Evolutionary conservation across 306 rosid species (phyloP), one percentile per base, ranked within the genome.

Genomic region (Luffa acutangula): DNA sequence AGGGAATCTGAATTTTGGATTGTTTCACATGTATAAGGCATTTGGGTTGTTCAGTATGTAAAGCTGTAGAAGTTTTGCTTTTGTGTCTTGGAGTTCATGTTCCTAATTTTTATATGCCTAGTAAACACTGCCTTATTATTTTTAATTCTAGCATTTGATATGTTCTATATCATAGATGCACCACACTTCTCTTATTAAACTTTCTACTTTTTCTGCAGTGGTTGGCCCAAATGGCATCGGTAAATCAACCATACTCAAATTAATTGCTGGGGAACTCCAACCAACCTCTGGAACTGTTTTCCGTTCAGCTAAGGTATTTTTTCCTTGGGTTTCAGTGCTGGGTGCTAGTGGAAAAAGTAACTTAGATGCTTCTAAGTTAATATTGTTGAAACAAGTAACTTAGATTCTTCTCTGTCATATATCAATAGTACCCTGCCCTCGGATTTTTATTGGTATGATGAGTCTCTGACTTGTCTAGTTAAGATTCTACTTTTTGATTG

Each of bases 221-320:
- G 99, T 96, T 77, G 99, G 99, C 60, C 99, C 99, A 75, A 96
- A 96, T 85, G 99, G 99, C 7, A 96, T 96, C 42, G 99, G 99
- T n/a, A 96, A 96, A 85, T 96, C 99, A 69, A 96, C 99, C 21
- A 96, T 96, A 81, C 96, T 96, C 75, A 96, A 96, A 87, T 85
- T 96, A 83, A 96, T 96, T 89, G 90, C 99, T 11, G 99, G 99
- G 84, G 99, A 96, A 7, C 90, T 96, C 58, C 97, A 96, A 81
- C 99, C 99, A 80, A 93, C 74, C 86, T 93, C 97, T 84, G 99
- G 99, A 75, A 96, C 99, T 3, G 92, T 93, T 76, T 96, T 96
- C 79, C 99, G 97, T 58, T 96, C 99, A 53, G 99, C 97, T 60
- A 96, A 96, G 99, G 99, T 96, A 85, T 80, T 69, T 80, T 67